These are phyloP conservation scores for Ogataea minuta DNA, from an alignment of 805 yeast genomes.

Conservation along the genomic window DNA sequence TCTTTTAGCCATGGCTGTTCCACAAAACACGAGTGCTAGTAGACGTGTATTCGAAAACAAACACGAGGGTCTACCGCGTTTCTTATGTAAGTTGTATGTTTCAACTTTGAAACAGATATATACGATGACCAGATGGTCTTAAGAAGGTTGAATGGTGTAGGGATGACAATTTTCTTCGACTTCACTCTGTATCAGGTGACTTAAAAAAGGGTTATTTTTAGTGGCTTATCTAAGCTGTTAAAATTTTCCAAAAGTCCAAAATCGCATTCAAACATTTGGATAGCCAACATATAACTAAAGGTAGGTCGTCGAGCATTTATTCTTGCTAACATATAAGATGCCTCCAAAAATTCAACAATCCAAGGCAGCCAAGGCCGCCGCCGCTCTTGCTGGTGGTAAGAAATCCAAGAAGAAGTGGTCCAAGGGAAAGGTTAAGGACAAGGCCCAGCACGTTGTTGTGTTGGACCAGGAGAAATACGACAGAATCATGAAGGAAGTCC, in stretches of 20 bases:
- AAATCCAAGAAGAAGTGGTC: slow-evolving; percentile 99
- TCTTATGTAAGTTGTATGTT: slow-evolving; percentile 7
- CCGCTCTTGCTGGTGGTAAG: slow-evolving; percentile 99
- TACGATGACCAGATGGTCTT: no score
- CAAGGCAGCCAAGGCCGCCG: slow-evolving; percentile 99
- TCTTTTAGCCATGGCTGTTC: slow-evolving; percentile 46
- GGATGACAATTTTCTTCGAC: neutral
- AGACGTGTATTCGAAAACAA: slow-evolving; percentile 6
- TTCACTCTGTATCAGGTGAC: no score
- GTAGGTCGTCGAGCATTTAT: slow-evolving; percentile 21
- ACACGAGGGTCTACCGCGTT: slow-evolving; percentile 11
- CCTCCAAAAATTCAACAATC: slow-evolving; percentile 99
- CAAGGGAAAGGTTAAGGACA: slow-evolving; percentile 99
- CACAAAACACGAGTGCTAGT: slow-evolving; percentile 9
- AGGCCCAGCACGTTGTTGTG: slow-evolving; percentile 97
- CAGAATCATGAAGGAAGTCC: slow-evolving; percentile 99
- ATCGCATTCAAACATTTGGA: slow-evolving; percentile 2
- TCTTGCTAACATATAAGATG: slow-evolving; percentile 51
- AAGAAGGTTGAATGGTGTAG: slow-evolving; percentile 1
- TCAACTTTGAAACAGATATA: slow-evolving; percentile 8
- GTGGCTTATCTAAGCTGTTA: slow-evolving; percentile 9
- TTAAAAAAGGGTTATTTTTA: slow-evolving; percentile 1
- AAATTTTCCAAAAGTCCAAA: slow-evolving; percentile 8
- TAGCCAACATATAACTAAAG: slow-evolving; percentile 11
- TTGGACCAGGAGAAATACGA: slow-evolving; percentile 98